Conservation (phyloP, 2,329 filamentous ascomycete species). For the Diaporthe eres region DNA sequence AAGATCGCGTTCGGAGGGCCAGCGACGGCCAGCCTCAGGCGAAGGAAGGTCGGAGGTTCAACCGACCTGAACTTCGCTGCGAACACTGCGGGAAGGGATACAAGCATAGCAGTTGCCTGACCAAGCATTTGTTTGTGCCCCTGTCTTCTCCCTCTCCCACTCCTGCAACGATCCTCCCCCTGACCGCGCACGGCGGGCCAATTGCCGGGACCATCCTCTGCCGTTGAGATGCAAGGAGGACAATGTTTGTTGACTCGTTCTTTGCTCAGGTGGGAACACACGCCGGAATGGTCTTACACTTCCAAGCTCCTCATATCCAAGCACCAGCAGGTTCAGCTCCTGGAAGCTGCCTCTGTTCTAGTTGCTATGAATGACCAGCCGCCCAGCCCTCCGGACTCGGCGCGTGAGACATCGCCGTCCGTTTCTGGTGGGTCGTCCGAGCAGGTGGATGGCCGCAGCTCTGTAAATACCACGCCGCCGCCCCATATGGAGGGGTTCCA, state of each 20-base stretch:
- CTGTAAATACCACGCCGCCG: slow-evolving; percentile 92
- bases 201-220: slow-evolving; percentile 31
- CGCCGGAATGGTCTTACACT: slow-evolving; percentile 96
- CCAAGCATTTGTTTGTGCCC: slow-evolving; percentile 98
- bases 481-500: slow-evolving; percentile 78
- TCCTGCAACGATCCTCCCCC: slow-evolving; percentile 47
- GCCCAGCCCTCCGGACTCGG: slow-evolving; percentile 74
- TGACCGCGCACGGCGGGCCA: slow-evolving; percentile 34
- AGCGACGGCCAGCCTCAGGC: slow-evolving; percentile 89
- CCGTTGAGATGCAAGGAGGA: slow-evolving; percentile 53
- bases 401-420: slow-evolving; percentile 80
- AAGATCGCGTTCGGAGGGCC: slow-evolving; percentile 71
- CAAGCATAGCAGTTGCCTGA: slow-evolving; percentile 99
- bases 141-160: slow-evolving; percentile 64
- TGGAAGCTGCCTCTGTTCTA: slow-evolving; percentile 96
- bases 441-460: slow-evolving; percentile 82
- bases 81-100: slow-evolving; percentile 99
- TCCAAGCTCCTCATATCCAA: slow-evolving; percentile 99
- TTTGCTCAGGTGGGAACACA: slow-evolving; percentile 93
- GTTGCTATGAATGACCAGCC: slow-evolving; percentile 83
- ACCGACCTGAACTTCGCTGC: slow-evolving; percentile 90
- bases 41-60: slow-evolving; percentile 85
- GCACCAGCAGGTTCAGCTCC: slow-evolving; percentile 97
- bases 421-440: slow-evolving; percentile 84
- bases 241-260: slow-evolving; percentile 56